Base-by-base conservation (phyloP, 495 filamentous ascomycete genomes). In the Evernia prunastri region DNA sequence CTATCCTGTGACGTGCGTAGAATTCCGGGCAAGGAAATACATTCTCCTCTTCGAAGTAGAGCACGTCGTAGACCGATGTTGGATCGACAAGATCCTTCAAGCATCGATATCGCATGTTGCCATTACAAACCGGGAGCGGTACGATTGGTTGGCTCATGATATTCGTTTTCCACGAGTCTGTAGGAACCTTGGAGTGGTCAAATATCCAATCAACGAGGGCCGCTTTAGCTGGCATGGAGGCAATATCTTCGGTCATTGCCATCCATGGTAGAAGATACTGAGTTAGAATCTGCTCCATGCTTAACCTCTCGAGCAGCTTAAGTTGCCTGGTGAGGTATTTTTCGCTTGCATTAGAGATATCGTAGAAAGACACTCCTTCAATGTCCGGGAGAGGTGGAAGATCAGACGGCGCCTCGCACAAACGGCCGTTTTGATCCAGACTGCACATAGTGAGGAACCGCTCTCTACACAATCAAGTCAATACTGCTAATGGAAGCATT, bases 1-100 rank as follows among this genome's bases (percentile, higher is more conserved):
- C 56, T 20, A 37, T 37, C 10, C 60, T 64, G 51, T 71, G 72
- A 2, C 61, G 53, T 27, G 43, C 29, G 54, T 70, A 68, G 54
- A 78, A 72, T 0, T 54, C 58, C 11, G 23, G n/a, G 2, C 69
- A 63, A 29, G 74, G 73, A 63, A 72, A 66, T 11, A 74, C 60
- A 56, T 67, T 65, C 60, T 78, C 74, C 29, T 75, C 66, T 10
- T 66, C 58, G 47, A 75, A 74, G 49, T 63, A 76, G 6, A 78
- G 59, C 9, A 36, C 45, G 45, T 56, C 60, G 7, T 72, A 29
- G 0, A 51, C 62, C n/a, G 67, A 59, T 3, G 25, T 23, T 25
- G 68, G 71, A 63, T 71, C 66, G 18, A 73, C 66, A 13, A 65
- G 47, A 3, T 57, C 58, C 1, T 15, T 31, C 13, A 63, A 15